Base-by-base conservation (phyloP, 1,284 basidiomycete genomes). In the Cryptococcus depauperatus region DNA sequence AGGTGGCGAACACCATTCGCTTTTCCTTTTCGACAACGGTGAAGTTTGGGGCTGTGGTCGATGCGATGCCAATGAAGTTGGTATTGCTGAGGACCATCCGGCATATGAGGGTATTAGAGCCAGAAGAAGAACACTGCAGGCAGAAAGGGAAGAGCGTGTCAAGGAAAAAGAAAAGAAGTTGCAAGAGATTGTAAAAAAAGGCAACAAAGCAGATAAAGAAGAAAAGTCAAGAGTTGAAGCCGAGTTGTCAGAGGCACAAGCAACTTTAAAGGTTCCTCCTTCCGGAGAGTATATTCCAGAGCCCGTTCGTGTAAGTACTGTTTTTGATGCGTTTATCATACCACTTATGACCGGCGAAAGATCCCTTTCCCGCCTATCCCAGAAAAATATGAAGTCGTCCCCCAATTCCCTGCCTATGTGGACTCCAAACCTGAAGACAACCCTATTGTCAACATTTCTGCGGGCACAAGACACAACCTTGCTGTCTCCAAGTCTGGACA, bases 11-110 rank as follows among this genome's bases (percentile, higher is more conserved):
- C 84, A 91, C 62, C 88, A 96, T 67, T 82, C 87, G 0, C 70
- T 93, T 26, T 96, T 96, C 76, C 73, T 91, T 51, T 83, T 90
- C 21, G 76, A 79, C 43, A 79, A 82, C 41, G 91, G 91, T 44
- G 78, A 82, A 54, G 86, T 96, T 2, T 93, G 79, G 67, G 85
- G 80, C 1, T 83, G 81, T 57, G 89, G 89, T 3, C 79, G 86
- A 35, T 80, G 79, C 39, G 85, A 88, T 56, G 80, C 79, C 39
- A 78, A 81, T 28, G 85, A 91, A 57, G 77, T 91, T 22, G 90
- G 90, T 6, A 64, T 91, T 19, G 71, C 74, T 0, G 75, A 79
- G 32, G 80, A 84, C 57, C 74, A 78, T 54, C 69, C 72, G 9
- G 73, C 72, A 9, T 78, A 82, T 58, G 69, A 74, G 47, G 77